A percentile compares a stretch with the other conserved stretches of the same genome.
phyloP scores from a whole-genome alignment of 2,329 filamentous ascomycete genomes.

The Lachnellula hyalina region DNA sequence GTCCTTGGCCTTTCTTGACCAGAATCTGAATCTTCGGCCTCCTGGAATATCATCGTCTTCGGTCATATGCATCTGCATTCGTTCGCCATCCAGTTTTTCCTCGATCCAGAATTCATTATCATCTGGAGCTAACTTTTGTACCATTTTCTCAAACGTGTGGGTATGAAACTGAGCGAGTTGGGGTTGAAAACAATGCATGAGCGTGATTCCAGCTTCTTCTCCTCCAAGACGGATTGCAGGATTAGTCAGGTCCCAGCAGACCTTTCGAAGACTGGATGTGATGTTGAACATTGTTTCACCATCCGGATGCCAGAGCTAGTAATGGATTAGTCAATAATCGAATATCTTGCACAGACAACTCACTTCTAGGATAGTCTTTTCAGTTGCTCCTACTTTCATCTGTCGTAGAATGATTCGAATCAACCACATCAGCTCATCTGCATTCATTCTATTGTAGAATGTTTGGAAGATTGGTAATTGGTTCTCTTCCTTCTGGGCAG shows the following conservation, averaged over 20 bases:
- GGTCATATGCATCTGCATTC: slow-evolving; percentile 93
- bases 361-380: slow-evolving; percentile 75
- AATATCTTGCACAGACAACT: slow-evolving; percentile 2
- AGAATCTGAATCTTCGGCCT: slow-evolving; percentile 74
- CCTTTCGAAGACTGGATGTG: slow-evolving; percentile 80
- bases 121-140: slow-evolving; percentile 61
- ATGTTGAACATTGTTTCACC: slow-evolving; percentile 79
- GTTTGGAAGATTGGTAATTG: slow-evolving; percentile 75
- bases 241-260: slow-evolving; percentile 90
- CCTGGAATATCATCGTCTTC: slow-evolving; percentile 63
- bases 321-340: slow-evolving; percentile 35
- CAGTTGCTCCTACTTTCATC: slow-evolving; percentile 70
- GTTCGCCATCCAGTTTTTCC: slow-evolving; percentile 93
- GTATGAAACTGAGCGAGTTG: slow-evolving; percentile 91
- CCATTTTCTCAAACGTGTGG: slow-evolving; percentile 74
- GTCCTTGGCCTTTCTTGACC: slow-evolving; percentile 93
- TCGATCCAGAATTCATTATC: slow-evolving; percentile 90
- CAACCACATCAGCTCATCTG: slow-evolving; percentile 90
- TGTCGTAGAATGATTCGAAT: slow-evolving; percentile 87
- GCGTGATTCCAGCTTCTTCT: slow-evolving; percentile 65
- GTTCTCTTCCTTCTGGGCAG: slow-evolving; percentile 72
- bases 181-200: slow-evolving; percentile 96
- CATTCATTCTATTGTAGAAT: slow-evolving; percentile 88
- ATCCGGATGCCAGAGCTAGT: slow-evolving; percentile 73
- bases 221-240: slow-evolving; percentile 66